A percentile compares a stretch with the other conserved stretches of the same genome.
These are phyloP conservation scores for Aspergillus cristatus DNA, from an alignment of 495 filamentous ascomycete species.

Conservation along the genomic window DNA sequence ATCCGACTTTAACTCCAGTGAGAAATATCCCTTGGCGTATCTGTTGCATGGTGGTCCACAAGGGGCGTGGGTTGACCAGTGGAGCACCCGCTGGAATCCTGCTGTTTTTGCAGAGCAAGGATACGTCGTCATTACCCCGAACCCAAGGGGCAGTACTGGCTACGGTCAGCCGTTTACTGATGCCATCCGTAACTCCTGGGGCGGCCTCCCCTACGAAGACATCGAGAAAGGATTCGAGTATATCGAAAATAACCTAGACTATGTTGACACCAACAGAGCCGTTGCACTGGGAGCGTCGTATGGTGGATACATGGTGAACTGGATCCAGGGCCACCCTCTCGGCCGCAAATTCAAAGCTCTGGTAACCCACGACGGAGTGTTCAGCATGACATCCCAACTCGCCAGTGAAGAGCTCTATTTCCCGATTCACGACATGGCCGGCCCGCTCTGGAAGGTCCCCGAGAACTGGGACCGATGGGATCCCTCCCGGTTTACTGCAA, in stretches of 20 bases:
- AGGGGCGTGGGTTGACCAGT: conserved; percentile 72
- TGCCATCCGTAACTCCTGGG: conserved; percentile 70
- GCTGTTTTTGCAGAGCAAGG: conserved; percentile 88
- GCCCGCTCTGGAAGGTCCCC: conserved; percentile 64
- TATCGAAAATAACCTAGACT: conserved; percentile 59
- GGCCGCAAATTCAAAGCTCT: conserved; percentile 78
- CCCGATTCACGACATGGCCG: conserved; percentile 72
- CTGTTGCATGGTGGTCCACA: conserved; percentile 87
- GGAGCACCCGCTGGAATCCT: conserved; percentile 88
- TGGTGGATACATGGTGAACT: conserved; percentile 79
- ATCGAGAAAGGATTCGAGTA: conserved; percentile 73
- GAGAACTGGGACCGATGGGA: conserved; percentile 76
- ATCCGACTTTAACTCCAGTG: conserved; percentile 58
- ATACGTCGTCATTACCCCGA: conserved; percentile 79
- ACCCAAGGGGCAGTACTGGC: conserved; percentile 79
- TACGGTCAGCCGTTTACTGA: conserved; percentile 77
- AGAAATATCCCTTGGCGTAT: conserved; percentile 76
- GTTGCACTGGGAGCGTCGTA: conserved; percentile 81
- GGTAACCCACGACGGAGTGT: conserved; percentile 86
- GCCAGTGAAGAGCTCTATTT: conserved; percentile 85
- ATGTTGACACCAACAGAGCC: conserved; percentile 66
- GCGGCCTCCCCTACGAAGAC: conserved; percentile 69
- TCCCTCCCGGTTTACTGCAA: conserved; percentile 54
- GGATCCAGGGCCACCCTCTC: conserved; percentile 45
- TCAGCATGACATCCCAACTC: conserved; percentile 66